These are phyloP conservation scores for Yamadazyma laniorum DNA, from an alignment of 805 yeast species.

Conservation along the genomic window DNA sequence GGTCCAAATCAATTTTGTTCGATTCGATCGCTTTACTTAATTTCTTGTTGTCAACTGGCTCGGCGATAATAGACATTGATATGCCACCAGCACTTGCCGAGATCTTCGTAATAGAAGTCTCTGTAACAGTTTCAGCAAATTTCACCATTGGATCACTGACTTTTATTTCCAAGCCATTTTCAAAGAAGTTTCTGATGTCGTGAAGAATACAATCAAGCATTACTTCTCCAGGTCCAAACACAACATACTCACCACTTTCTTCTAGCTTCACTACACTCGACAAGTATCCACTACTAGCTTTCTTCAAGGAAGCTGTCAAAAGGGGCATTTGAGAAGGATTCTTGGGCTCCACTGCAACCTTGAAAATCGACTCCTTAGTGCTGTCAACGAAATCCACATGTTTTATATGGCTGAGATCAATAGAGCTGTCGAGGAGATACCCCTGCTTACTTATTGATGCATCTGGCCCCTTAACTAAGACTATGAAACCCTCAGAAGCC, in stretches of 20 bases:
- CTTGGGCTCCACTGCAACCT: constrained; percentile 80
- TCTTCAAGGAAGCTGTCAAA: constrained; percentile 66
- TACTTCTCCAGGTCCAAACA: constrained; percentile 83
- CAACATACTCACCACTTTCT: constrained; percentile 83
- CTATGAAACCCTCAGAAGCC: constrained; percentile 66
- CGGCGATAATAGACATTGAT: constrained; percentile 68
- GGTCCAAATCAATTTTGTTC: constrained; percentile 39
- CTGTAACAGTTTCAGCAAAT: constrained; percentile 74
- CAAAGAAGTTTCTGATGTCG: constrained; percentile 65
- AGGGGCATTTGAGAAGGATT: constrained; percentile 76
- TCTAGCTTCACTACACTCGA: constrained; percentile 71
- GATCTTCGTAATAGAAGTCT: constrained; percentile 66
- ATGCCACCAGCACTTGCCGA: constrained; percentile 53
- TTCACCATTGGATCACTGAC: constrained; percentile 81
- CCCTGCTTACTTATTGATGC: constrained; percentile 57
- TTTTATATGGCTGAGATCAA: constrained; percentile 17
- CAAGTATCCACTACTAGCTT: constrained; percentile 59
- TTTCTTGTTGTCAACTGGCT: constrained; percentile 56
- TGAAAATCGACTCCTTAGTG: constrained; percentile 55
- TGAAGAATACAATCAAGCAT: constrained; percentile 80
- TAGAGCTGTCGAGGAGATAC: constrained; percentile 39
- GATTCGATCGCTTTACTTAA: constrained; percentile 56
- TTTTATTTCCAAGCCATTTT: constrained; percentile 63
- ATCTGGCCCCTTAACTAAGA: constrained; percentile 59
- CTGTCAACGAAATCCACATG: not conserved